Evolutionary conservation across 1,139 yeast species (phyloP).

Genomic region (Yamadazyma pseudoaaseri): DNA sequence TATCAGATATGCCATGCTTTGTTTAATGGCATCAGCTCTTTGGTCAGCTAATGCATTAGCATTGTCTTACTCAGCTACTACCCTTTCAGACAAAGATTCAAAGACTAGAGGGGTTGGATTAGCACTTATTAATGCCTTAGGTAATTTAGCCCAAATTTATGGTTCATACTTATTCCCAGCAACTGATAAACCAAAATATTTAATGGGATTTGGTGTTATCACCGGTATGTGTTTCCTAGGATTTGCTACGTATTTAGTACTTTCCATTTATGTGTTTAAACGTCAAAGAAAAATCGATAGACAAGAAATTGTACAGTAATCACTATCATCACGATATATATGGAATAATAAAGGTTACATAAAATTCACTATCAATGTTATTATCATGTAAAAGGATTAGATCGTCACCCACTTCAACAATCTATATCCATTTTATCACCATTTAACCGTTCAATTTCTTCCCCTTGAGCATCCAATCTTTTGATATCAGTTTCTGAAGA

Average conservation of each 20-base stretch:
- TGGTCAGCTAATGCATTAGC: conserved; percentile 14
- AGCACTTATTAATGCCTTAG: conserved; percentile 11
- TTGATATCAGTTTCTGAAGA: no score
- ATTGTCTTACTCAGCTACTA: conserved; percentile 11
- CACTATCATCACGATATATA: no score
- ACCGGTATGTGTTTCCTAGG: conserved; percentile 14
- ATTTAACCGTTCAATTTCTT: no score
- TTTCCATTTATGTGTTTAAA: conserved; percentile 6
- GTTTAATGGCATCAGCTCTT: conserved; percentile 11
- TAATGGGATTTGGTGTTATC: conserved; percentile 14
- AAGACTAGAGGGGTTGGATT: conserved; percentile 13
- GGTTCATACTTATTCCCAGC: conserved; percentile 12
- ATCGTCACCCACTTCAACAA: no score
- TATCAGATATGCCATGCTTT: conserved; percentile 13
- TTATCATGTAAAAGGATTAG: no score
- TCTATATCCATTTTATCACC: no score
- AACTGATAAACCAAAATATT: conserved; percentile 9
- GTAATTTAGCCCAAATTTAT: conserved; percentile 12
- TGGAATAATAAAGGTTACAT: no score
- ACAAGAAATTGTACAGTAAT: no score
- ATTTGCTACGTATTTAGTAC: conserved; percentile 4
- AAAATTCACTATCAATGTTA: no score
- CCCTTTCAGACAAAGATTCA: conserved; percentile 11
- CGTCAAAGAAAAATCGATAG: no score
- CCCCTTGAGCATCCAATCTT: no score